Percentiles rank a stretch among this genome's conserved stretches.
Conservation (phyloP, 2,329 filamentous ascomycete genomes). For the Epichloe uncinata region DNA sequence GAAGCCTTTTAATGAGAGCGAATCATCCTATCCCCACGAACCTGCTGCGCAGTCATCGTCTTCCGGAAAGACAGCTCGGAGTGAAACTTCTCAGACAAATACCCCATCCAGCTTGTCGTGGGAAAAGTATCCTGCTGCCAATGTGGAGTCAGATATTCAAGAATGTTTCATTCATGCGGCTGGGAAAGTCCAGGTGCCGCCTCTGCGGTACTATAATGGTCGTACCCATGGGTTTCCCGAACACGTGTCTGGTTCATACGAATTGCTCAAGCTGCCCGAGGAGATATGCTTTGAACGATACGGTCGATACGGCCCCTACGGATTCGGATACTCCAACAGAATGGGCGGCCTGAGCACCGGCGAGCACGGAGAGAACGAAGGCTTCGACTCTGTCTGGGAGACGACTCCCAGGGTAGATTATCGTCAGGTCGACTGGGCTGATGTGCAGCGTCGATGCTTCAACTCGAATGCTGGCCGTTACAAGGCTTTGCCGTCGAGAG, state of each 20-base stretch:
- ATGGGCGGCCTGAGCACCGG: conserved; percentile 76
- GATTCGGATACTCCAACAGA: conserved; percentile 68
- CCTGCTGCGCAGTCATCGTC: conserved; percentile 16
- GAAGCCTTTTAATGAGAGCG: conserved; percentile 50
- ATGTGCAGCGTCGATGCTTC: conserved; percentile 62
- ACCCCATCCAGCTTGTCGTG: conserved; percentile 17
- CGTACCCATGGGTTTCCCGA: conserved; percentile 76
- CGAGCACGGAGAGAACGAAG: conserved; percentile 70
- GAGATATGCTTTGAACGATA: conserved; percentile 91
- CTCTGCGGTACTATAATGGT: conserved; percentile 61
- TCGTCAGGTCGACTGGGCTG: conserved; percentile 62
- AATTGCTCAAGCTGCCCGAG: conserved; percentile 62
- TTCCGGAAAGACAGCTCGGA: conserved; percentile 9
- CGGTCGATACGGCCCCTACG: conserved; percentile 79
- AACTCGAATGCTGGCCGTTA: conserved; percentile 60
- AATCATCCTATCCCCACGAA: conserved; percentile 72
- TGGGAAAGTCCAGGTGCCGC: conserved; percentile 52
- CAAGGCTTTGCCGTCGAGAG: conserved; percentile 29
- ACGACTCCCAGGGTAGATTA: conserved; percentile 62
- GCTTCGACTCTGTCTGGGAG: conserved; percentile 67
- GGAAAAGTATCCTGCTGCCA: conserved; percentile 20
- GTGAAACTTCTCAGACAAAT: conserved; percentile 4
- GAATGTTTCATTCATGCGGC: conserved; percentile 69
- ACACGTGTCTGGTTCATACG: conserved; percentile 74
- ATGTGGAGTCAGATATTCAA: conserved; percentile 39